Conservation (phyloP, 331 rosid genomes). For the Telfairia occidentalis region DNA sequence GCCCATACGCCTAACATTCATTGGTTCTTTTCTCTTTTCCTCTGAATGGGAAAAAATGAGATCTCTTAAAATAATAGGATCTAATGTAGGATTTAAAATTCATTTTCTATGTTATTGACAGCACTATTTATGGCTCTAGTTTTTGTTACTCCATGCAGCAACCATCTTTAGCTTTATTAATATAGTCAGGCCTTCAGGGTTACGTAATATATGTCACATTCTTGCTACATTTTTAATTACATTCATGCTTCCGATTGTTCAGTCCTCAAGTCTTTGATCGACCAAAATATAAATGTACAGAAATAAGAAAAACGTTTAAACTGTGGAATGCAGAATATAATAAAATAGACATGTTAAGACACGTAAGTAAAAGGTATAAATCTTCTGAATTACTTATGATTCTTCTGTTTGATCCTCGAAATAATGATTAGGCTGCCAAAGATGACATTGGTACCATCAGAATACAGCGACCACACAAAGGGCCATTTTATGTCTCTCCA, state of each 20-base stretch:
- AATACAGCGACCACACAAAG: slow-evolving; percentile 84
- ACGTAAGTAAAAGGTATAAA: background rate
- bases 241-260: background rate
- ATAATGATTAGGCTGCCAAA: slow-evolving; percentile 59
- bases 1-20: background rate
- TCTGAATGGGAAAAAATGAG: background rate
- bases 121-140: background rate
- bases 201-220: background rate
- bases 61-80: background rate
- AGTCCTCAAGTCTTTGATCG: background rate
- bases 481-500: slow-evolving; percentile 87
- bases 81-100: background rate
- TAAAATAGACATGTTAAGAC: background rate
- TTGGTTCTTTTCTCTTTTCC: background rate
- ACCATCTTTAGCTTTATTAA: background rate
- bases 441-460: slow-evolving; percentile 81
- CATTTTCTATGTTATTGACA: background rate
- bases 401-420: slow-evolving; percentile 14
- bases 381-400: slow-evolving; percentile 6
- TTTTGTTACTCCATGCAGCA: background rate
- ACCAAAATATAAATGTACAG: background rate
- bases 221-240: background rate
- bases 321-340: background rate
- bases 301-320: background rate
- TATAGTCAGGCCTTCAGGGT: background rate